Evolutionary conservation across 805 yeast species (phyloP).

Genomic region (Metschnikowia shivogae): DNA sequence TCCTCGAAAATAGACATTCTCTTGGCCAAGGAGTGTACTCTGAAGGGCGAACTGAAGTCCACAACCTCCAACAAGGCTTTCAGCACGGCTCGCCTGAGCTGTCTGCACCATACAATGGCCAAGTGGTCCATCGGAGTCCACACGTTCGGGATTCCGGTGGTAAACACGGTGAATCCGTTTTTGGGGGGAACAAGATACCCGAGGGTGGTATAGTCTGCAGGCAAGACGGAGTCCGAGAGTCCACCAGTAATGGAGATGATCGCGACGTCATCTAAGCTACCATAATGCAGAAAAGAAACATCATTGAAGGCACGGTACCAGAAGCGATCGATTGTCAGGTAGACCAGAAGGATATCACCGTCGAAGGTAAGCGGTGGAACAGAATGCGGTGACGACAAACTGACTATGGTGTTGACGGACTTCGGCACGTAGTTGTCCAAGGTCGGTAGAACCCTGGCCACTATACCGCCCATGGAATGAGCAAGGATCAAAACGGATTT

Average conservation of each 20-base stretch:
- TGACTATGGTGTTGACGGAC: conserved; percentile 78
- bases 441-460: conserved; percentile 78
- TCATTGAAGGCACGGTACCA: conserved; percentile 64
- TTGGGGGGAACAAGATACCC: conserved; percentile 65
- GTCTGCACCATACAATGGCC: conserved; percentile 96
- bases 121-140: conserved; percentile 95
- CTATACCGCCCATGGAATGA: conserved; percentile 98
- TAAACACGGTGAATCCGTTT: conserved; percentile 77
- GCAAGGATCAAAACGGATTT: conserved; percentile 74
- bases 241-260: conserved; percentile 91
- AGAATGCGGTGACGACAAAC: conserved; percentile 88
- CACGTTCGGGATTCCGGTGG: conserved; percentile 83
- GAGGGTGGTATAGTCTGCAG: conserved; percentile 84
- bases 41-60: conserved; percentile 42
- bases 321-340: conserved; percentile 67
- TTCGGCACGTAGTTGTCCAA: conserved; percentile 67
- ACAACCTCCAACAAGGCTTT: conserved; percentile 55
- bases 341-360: conserved; percentile 74
- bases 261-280: conserved; percentile 54
- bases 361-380: conserved; percentile 93
- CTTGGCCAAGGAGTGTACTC: conserved; percentile 48
- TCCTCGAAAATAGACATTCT: conserved; percentile 58
- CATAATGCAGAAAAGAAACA: conserved; percentile 13
- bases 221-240: conserved; percentile 65
- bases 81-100: conserved; percentile 64